Evolutionary conservation across 352 stramenopile species (phyloP).

Genomic region (Pythium brachiatum): DNA sequence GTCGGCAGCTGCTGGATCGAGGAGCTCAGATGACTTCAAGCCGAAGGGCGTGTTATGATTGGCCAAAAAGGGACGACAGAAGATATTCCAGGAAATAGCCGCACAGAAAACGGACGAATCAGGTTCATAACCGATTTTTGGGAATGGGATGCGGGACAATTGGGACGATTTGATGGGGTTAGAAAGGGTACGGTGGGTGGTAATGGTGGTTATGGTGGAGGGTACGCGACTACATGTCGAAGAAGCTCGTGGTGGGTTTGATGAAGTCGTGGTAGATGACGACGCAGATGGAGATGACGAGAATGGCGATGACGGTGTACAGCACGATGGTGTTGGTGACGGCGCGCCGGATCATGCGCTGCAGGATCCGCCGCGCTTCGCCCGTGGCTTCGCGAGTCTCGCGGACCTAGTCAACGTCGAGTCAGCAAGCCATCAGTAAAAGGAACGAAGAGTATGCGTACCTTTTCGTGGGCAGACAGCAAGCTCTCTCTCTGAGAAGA

Average conservation of each 20-base stretch:
- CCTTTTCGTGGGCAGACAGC: slow-evolving; percentile 67
- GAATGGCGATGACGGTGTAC: slow-evolving; percentile 71
- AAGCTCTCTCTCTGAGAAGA: slow-evolving; percentile 68
- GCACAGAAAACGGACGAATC: not conserved
- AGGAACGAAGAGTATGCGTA: slow-evolving; percentile 9
- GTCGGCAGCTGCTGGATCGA: not conserved
- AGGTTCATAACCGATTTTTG: not conserved
- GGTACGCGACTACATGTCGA: slow-evolving; percentile 14
- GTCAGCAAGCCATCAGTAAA: slow-evolving; percentile 7
- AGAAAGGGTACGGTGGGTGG: no score
- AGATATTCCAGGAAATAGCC: not conserved
- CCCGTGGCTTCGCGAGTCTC: slow-evolving; percentile 69
- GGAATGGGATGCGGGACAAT: not conserved
- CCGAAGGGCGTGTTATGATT: not conserved
- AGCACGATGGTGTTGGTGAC: slow-evolving; percentile 80
- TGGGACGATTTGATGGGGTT: not conserved
- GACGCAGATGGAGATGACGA: slow-evolving; percentile 65
- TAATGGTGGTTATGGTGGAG: not conserved
- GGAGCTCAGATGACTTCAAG: not conserved
- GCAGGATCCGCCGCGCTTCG: slow-evolving; percentile 62
- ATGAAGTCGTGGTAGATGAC: slow-evolving; percentile 83
- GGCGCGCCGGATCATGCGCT: slow-evolving; percentile 74
- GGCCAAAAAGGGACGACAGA: not conserved
- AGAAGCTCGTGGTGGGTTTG: slow-evolving; percentile 23
- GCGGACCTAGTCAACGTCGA: slow-evolving; percentile 39